Evolutionary conservation across 192 early-diverging fungal genomes (phyloP), one percentile per base, ranked within the genome.

Genomic region (Gryganskiella cystojenkinii): DNA sequence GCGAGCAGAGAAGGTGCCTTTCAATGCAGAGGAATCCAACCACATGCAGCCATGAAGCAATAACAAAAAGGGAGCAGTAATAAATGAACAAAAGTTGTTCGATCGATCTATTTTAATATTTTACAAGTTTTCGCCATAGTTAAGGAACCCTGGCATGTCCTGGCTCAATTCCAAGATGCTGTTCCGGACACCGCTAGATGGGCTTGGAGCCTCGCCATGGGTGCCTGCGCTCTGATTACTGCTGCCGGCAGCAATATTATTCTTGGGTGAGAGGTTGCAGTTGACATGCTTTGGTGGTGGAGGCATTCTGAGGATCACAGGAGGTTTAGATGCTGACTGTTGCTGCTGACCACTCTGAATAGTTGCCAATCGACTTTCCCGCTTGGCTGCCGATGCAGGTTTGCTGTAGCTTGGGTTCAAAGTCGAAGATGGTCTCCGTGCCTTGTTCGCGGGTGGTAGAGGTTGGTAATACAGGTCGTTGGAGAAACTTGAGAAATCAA

Each of bases 131-230:
- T 97, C 85, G 92, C 96, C 68, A 97, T 97, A 95, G 93, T 96
- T 47, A 92, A 96, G 55, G 86, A 86, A 68, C 92, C 96, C 49
- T 88, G 94, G 71, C 90, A 93, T 64, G 81, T 99, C 46, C 94
- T 97, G 87, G 91, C 96, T 15, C 92, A 99, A 80, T 93, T 95
- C 42, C 91, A 95, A 46, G 92, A 96, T 66, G 94, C 97, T 30
- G 94, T 97, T 80, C 84, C 97, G 67, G 93, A 95, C 17, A 92
- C 94, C 20, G 96, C 94, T 73, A 94, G 95, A 80, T 13, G 37
- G 7, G 5, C 37, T 13, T 40, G 37, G 7, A 9, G 5, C 7
- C 13, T 13, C 13, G 5, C 37, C 86, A 96, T 83, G 88, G 94
- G 70, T 92, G 88, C 44, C 85, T 86, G 46, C 90, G 96, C 81